A percentile compares a stretch with the other conserved stretches of the same genome.
These are phyloP conservation scores for Corchorus olitorius DNA, from an alignment of 345 rosid genomes.

Conservation along the genomic window DNA sequence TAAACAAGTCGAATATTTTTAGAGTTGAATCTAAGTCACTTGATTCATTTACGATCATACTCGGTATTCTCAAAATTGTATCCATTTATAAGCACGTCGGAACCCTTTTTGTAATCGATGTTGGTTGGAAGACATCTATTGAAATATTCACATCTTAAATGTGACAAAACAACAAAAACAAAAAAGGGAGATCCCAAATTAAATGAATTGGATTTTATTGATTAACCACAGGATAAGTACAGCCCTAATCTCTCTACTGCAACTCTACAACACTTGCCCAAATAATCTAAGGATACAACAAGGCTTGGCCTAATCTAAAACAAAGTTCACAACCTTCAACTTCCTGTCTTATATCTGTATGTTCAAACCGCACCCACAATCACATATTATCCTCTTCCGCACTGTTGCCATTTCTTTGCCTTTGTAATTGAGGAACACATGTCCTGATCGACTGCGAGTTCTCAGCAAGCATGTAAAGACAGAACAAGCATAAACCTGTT, in stretches of 20 bases:
- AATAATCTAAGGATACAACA: background rate
- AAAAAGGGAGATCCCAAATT: background rate
- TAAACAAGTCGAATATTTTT: too few relatives aligned
- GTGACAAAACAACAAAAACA: background rate
- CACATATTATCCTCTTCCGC: constrained; percentile 36
- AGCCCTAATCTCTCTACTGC: background rate
- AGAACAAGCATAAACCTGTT: constrained; percentile 82
- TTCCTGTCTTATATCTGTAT: background rate
- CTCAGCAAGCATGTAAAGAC: constrained; percentile 68
- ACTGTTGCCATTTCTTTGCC: constrained; percentile 40
- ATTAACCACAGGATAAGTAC: background rate
- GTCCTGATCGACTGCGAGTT: constrained; percentile 49
- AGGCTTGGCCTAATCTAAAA: constrained; percentile 4
- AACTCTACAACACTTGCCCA: background rate
- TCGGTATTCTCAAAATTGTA: too few relatives aligned
- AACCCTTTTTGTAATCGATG: too few relatives aligned
- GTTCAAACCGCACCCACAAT: background rate
- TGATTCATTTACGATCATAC: too few relatives aligned
- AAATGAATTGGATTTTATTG: constrained; percentile 3
- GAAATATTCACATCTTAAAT: background rate
- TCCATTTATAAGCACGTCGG: too few relatives aligned
- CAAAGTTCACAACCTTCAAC: constrained; percentile 4
- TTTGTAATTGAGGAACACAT: constrained; percentile 35
- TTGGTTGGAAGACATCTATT: too few relatives aligned
- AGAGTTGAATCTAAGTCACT: too few relatives aligned